These are phyloP conservation scores for Cladosporium oxysporum DNA, from an alignment of 2,329 filamentous ascomycete genomes.

Conservation along the genomic window DNA sequence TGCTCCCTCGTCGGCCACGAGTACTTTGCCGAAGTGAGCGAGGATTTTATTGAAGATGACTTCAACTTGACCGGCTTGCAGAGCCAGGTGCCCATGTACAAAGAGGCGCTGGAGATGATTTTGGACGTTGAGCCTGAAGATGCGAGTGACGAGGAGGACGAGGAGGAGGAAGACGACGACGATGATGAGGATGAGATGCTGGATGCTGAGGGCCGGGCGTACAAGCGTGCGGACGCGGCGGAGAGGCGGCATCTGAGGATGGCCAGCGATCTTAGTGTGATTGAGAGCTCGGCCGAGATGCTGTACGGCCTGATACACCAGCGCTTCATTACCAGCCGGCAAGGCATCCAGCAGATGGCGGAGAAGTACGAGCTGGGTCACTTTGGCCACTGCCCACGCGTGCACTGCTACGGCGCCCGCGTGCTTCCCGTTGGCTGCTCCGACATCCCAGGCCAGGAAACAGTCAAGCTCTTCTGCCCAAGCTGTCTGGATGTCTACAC, in stretches of 20 bases:
- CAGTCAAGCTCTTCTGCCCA: constrained; percentile 97
- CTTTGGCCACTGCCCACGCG: constrained; percentile 93
- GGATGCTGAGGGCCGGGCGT: constrained; percentile 57
- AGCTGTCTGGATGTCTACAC: constrained; percentile 97
- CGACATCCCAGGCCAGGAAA: constrained; percentile 94
- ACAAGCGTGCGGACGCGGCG: constrained; percentile 40
- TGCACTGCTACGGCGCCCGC: constrained; percentile 85
- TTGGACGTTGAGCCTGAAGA: constrained; percentile 97
- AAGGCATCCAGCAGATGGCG: constrained; percentile 97
- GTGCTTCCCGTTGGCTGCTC: constrained; percentile 91
- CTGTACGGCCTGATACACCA: constrained; percentile 98
- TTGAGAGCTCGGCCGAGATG: constrained; percentile 96
- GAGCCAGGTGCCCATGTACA: constrained; percentile 96
- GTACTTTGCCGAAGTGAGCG: constrained; percentile 97
- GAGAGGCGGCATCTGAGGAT: constrained; percentile 82
- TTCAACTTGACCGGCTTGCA: constrained; percentile 97
- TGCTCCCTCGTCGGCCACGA: constrained; percentile 95
- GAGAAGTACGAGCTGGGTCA: constrained; percentile 98
- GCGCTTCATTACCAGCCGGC: constrained; percentile 93
- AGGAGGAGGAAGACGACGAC: constrained; percentile 66
- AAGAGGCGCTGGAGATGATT: constrained; percentile 99
- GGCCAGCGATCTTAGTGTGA: constrained; percentile 89
- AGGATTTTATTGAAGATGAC: constrained; percentile 99
- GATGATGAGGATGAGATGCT: constrained; percentile 57
- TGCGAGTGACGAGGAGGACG: constrained; percentile 80